Conservation (phyloP, 108 stramenopile genomes). For the Asterionellopsis glacialis region DNA sequence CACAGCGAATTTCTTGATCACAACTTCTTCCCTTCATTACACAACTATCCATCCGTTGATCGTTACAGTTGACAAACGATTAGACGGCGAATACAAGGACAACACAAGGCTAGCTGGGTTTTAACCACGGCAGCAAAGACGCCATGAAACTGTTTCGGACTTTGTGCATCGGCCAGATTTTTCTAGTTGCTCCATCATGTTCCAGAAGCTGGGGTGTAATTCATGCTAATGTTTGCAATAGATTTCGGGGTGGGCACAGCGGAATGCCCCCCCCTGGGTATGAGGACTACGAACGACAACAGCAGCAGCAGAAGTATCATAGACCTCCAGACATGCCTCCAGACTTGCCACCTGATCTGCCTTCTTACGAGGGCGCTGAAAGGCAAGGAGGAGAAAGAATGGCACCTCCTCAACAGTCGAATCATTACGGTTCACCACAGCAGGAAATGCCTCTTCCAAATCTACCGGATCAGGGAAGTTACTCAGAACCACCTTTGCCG, state of each 20-base stretch:
- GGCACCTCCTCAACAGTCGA: background rate
- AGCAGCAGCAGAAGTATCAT: background rate
- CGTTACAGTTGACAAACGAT: too few relatives aligned
- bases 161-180: too few relatives aligned
- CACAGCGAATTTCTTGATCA: too few relatives aligned
- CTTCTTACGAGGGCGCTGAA: background rate
- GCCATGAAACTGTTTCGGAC: too few relatives aligned
- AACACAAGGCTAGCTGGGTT: too few relatives aligned
- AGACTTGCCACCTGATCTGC: background rate
- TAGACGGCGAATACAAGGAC: too few relatives aligned
- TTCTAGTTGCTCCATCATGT: too few relatives aligned
- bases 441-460: background rate
- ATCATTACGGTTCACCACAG: background rate
- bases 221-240: too few relatives aligned
- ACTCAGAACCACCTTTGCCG: background rate
- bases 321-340: background rate
- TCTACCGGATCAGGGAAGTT: background rate
- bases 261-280: background rate
- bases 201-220: too few relatives aligned
- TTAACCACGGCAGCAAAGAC: too few relatives aligned
- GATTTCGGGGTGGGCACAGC: constrained; percentile 2
- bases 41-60: too few relatives aligned
- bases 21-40: too few relatives aligned
- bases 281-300: background rate
- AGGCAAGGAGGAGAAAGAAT: background rate